Base-by-base conservation (phyloP, 176 grass and related monocot genomes). In the Zea luxurians region DNA sequence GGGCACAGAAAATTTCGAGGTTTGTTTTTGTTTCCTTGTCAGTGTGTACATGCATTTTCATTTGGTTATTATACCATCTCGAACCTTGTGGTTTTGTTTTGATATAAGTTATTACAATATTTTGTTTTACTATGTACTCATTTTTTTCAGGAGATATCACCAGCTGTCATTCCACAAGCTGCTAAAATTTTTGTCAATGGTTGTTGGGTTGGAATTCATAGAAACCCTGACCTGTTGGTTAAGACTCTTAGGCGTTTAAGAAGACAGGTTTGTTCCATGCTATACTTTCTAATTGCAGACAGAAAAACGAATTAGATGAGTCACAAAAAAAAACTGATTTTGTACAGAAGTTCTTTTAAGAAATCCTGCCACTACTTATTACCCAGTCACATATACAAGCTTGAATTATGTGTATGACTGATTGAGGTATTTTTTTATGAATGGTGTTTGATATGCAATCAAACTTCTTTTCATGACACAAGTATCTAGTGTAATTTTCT, bases 1-100 rank as follows among this genome's bases (percentile, higher is more conserved):
- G 92, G 90, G 96, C 73, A 99, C 96, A 87, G 96, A 99, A 73
- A 99, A 95, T 78, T 99, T 99, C 77, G 96, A 99, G 96, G 96
- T 95, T 61, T 55, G 64, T 52, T 74, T 82, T 85, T 10, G 17
- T 13, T 63, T 27, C 48, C 43, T 72, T 54, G 13, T 61, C 80
- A 20, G 1, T 80, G 52, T 37, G 38, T 47, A 40, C 13, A 70
- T 90, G 66, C 9, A 35, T 76, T 79, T 77, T 80, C 8, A 64
- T 76, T 76, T 64, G 2, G 6, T 66, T 42, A 50, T 15, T 55
- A 18, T 57, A 57, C 57, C 6, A 34, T 75, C 70, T 4, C 20
- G 10, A 73, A 55, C 49, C 57, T 74, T 53, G 61, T 78, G 20
- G 21, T 20, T 10, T 83, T 12, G 27, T 27, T 27, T 78, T 60